Evolutionary conservation across 345 rosid genomes (phyloP).

Genomic region (Trapa bicornis): DNA sequence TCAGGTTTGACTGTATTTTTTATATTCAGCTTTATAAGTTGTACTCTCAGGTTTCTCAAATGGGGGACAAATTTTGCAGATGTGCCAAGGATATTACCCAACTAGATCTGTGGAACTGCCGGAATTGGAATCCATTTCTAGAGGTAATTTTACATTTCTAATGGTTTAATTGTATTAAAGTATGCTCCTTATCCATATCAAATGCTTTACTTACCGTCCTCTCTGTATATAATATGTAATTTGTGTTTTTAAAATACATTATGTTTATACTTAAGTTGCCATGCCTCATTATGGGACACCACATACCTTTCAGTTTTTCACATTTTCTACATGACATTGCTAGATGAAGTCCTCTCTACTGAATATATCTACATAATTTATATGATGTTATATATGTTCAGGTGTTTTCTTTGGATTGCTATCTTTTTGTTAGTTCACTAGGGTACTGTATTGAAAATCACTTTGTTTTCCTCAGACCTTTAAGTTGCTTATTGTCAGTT

Average conservation of each 20-base stretch:
- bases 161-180: not conserved
- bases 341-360: not conserved
- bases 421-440: not conserved
- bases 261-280: not conserved
- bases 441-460: not conserved
- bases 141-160: constrained; percentile 38
- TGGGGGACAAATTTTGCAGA: constrained; percentile 26
- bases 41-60: constrained; percentile 2
- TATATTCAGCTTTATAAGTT: not conserved
- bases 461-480: not conserved
- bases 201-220: not conserved
- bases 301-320: not conserved
- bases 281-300: not conserved
- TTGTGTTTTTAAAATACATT: not conserved
- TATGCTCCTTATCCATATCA: not conserved
- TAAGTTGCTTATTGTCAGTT: not conserved
- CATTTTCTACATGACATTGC: not conserved
- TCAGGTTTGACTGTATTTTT: constrained; percentile 36
- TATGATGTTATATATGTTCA: not conserved
- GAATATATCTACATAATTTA: not conserved
- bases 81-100: constrained; percentile 55
- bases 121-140: constrained; percentile 78
- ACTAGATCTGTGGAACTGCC: constrained; percentile 68
- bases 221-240: not conserved
- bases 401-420: not conserved